These are phyloP conservation scores for Pugionium dolabratum DNA, from an alignment of 345 rosid genomes.

Conservation along the genomic window DNA sequence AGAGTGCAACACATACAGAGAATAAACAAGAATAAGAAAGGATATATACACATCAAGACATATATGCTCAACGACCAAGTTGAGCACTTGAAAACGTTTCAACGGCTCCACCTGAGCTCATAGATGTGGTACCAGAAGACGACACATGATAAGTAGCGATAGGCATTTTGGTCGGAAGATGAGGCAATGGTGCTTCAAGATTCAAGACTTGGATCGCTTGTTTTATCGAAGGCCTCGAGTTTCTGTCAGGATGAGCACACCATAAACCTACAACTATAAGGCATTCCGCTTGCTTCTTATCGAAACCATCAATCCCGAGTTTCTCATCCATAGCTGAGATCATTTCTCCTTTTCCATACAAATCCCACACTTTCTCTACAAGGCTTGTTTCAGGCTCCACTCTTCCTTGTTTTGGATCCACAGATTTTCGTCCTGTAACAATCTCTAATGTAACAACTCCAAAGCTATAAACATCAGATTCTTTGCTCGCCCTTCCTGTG, in stretches of 20 bases:
- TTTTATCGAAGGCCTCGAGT: constrained; percentile 49
- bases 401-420: constrained; percentile 29
- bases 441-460: constrained; percentile 52
- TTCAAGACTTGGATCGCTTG: constrained; percentile 57
- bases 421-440: constrained; percentile 46
- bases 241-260: constrained; percentile 63
- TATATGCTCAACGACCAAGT: constrained; percentile 39
- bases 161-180: constrained; percentile 49
- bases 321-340: constrained; percentile 43
- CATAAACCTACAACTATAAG: constrained; percentile 57
- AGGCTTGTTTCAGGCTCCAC: constrained; percentile 36
- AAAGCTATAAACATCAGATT: constrained; percentile 52
- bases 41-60: not conserved
- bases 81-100: constrained; percentile 41
- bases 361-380: constrained; percentile 58
- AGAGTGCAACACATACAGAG: constrained; percentile 2
- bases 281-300: constrained; percentile 44
- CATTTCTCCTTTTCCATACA: constrained; percentile 42
- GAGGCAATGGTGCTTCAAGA: constrained; percentile 47
- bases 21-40: not conserved
- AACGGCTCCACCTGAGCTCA: constrained; percentile 42
- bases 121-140: constrained; percentile 31
- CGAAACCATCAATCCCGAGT: constrained; percentile 35
- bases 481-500: constrained; percentile 55
- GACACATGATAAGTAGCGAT: constrained; percentile 44